Base-by-base conservation (phyloP, 176 grass and related monocot genomes). In the Musa acuminata region DNA sequence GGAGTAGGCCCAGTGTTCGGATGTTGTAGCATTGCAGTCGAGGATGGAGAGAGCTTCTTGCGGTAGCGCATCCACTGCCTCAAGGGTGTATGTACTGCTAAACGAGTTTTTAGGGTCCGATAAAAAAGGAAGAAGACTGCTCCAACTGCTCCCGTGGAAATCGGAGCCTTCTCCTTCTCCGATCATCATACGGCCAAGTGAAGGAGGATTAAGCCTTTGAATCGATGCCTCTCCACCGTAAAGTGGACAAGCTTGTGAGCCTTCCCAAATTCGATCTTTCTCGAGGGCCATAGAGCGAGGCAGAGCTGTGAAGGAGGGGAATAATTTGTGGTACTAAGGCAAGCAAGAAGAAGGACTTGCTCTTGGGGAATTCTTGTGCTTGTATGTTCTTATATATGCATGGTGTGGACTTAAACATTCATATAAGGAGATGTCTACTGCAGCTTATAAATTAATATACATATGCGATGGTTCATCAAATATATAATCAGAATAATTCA, bases 1-100 rank as follows among this genome's bases (percentile, higher is more conserved):
- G 6, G 93, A 90, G 84, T 81, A 84, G 55, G 87, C 75, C 72
- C 78, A 87, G 67, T 83, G 53, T 19, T 73, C 70, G 0, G 85
- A 80, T 1, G 65, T 59, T 1, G 73, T 75, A 5, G 53, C 75
- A 17, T 67, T 55, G 64, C 64, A 0, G 67, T 75, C 74, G 76
- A 91, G 74, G 73, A 75, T 21, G 23, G 67, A 69, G 19, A 71
- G 55, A 11, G 82, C 83, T 81, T 77, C 59, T 75, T 83, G 84
- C 66, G 77, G 71, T 0, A 51, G 73, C 2, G 76, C 58, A 52
- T 75, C 53, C n/a, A 64, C 77, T 14, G 55, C 62, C 53, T 76
- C 79, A 52, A 84, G 83, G 76, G 69, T 43, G 52, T 76, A 80
- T 13, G 49, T 68, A 35, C 55, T 54, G 14, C 49, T 23, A 8